Base-by-base conservation (phyloP, 306 rosid genomes). In the Cicer yamashitae region DNA sequence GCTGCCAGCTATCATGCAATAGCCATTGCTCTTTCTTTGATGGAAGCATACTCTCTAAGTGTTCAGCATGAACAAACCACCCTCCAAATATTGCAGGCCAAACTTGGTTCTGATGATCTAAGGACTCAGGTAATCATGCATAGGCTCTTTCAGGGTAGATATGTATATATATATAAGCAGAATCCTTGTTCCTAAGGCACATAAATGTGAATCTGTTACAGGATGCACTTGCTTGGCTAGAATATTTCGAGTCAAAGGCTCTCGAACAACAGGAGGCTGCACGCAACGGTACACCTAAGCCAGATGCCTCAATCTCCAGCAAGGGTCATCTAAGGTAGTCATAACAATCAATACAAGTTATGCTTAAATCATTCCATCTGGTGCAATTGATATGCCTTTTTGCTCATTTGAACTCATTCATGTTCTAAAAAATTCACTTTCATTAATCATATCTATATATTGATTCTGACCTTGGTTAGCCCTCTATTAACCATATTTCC, bases 171-270 rank as follows among this genome's bases (percentile, higher is more conserved):
- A 25, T 25, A 18, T 45, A 46, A 38, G 53, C 22, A 14, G 48
- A 6, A 46, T 70, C 38, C 68, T 71, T 50, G 50, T 78, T 83
- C 60, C 77, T 59, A 40, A 34, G 7, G 38, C 41, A 68, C 10
- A 67, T 56, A 52, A 30, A 18, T 50, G n/a, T 77, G 76, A 75
- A 84, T 56, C 30, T 57, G 66, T 76, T 80, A 67, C 79, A 94
- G 98, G 98, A 94, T 83, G 97, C 98, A 50, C 96, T 97, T 79
- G 98, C 98, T 62, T 94, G 98, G 98, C 96, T 94, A 4, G 98
- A 94, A 86, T 94, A 94, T 88, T 94, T 94, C 5, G 98, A 94
- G 87, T 94, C 98, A 43, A 94, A 94, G 89, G 96, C 98, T 86
- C 72, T 94, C 52, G 98, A 94, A 88, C 98, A 94, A 84, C 98